phyloP scores from a whole-genome alignment of 768 basidiomycete species.

The Pleurotus giganteus region DNA sequence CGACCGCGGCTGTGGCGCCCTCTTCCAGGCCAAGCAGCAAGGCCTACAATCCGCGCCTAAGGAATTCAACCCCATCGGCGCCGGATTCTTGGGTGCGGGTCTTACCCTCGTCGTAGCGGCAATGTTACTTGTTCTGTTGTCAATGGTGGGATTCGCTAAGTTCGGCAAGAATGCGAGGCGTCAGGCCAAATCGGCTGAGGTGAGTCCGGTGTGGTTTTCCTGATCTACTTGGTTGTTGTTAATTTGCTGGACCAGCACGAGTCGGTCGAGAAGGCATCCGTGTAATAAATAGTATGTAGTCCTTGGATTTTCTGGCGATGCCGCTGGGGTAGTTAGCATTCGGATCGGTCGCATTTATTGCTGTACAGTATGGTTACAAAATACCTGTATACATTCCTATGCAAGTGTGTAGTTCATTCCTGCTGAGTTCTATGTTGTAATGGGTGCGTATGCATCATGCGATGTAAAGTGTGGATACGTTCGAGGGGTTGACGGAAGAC shows the following conservation, averaged over 20 bases:
- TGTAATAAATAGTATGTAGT: not conserved
- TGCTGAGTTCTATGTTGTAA: not conserved
- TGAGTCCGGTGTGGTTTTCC: not conserved
- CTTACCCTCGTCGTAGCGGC: conserved; percentile 43
- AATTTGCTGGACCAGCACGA: not conserved
- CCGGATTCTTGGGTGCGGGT: conserved; percentile 68
- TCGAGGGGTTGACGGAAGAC: not conserved
- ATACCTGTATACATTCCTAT: too few relatives aligned
- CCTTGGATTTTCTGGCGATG: not conserved
- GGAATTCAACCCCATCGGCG: conserved; percentile 51
- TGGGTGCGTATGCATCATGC: not conserved
- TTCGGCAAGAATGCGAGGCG: conserved; percentile 18
- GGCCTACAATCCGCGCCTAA: conserved; percentile 22
- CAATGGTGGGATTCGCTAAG: conserved; percentile 38
- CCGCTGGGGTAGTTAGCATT: too few relatives aligned
- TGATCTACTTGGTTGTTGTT: too few relatives aligned
- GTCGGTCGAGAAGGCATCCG: not conserved
- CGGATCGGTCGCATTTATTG: too few relatives aligned
- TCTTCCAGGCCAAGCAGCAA: conserved; percentile 27
- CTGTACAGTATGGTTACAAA: too few relatives aligned
- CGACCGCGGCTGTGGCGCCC: conserved; percentile 54
- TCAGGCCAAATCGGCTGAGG: not conserved
- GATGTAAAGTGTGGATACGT: not conserved
- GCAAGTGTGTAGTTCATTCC: too few relatives aligned
- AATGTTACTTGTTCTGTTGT: conserved; percentile 34